Base-by-base conservation (phyloP, 148 eudicot genomes). In the Oxyria digyna region DNA sequence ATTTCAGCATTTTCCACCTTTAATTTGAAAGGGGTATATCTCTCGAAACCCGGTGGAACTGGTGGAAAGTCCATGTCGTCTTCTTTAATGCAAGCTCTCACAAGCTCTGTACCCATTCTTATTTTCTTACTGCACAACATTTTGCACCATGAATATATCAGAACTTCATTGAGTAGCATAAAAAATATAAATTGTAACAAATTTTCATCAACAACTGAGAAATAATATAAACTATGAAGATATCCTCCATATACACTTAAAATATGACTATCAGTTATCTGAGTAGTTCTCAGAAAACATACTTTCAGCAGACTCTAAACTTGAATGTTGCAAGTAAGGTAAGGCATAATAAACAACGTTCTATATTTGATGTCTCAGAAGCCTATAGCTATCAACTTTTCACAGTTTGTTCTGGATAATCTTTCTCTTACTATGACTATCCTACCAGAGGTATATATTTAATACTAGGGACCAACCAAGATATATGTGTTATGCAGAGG, bases 31-130 rank as follows among this genome's bases (percentile, higher is more conserved):
- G 89, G 73, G 41, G 90, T 74, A 68, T 83, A 80, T 21, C 88
- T 80, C 89, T 91, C 97, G 43, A 95, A 95, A 76, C 96, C 97
- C 69, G 99, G 97, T 71, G 99, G 99, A 80, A 87, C 75, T 31
- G 88, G 77, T 50, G 85, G 84, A 74, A 83, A 87, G 45, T 88
- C 97, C 79, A 95, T 76, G 49, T 71, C 87, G 54, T 87, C 92
- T 74, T 90, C 99, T 77, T 89, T 85, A 18, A 84, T 68, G 67
- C 78, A 76, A 78, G 81, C 74, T 73, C 84, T 84, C 32, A 85
- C 77, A 71, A 87, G 83, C 78, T 89, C 88, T 13, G 96, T 89
- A 66, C 89, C 94, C 94, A 89, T 87, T 54, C 52, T 69, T 55
- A 62, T 89, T 87, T 87, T 54, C 52, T 69, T 55, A 62, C 91